Evolutionary conservation across 169 alveolate species (phyloP).

Genomic region (Plasmodium gallinaceum): DNA sequence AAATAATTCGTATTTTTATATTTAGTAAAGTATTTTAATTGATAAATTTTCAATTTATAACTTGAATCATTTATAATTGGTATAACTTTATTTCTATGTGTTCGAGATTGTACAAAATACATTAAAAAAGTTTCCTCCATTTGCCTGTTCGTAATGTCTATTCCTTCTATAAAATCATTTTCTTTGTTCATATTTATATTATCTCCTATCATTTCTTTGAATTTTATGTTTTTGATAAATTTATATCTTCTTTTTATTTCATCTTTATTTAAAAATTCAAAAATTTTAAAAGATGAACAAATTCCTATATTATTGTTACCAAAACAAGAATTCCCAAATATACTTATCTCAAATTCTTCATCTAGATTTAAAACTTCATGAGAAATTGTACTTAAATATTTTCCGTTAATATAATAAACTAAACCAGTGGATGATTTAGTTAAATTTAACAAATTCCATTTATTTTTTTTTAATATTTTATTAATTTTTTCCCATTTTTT

Average conservation of each 20-base stretch:
- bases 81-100: conserved; percentile 10
- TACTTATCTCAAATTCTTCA: conserved; percentile 21
- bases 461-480: conserved; percentile 30
- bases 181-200: conserved; percentile 28
- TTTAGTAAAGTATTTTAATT: conserved; percentile 29
- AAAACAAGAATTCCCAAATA: conserved; percentile 72
- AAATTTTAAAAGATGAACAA: conserved; percentile 65
- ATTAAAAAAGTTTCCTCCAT: conserved; percentile 10
- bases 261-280: conserved; percentile 62
- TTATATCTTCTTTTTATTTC: conserved; percentile 66
- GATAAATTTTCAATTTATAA: conserved; percentile 24
- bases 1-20: neutral
- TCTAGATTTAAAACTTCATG: conserved; percentile 50
- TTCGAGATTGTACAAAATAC: conserved; percentile 42
- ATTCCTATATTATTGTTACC: conserved; percentile 70
- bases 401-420: conserved; percentile 64
- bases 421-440: conserved; percentile 47
- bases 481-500: conserved; percentile 37
- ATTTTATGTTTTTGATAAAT: conserved; percentile 33
- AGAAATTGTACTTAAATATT: conserved; percentile 36
- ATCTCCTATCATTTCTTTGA: conserved; percentile 68
- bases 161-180: conserved; percentile 48
- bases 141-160: conserved; percentile 14
- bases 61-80: conserved; percentile 36
- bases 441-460: conserved; percentile 56